Conservation (phyloP, 2,329 filamentous ascomycete genomes). For the Myriosclerotinia scirpicola region DNA sequence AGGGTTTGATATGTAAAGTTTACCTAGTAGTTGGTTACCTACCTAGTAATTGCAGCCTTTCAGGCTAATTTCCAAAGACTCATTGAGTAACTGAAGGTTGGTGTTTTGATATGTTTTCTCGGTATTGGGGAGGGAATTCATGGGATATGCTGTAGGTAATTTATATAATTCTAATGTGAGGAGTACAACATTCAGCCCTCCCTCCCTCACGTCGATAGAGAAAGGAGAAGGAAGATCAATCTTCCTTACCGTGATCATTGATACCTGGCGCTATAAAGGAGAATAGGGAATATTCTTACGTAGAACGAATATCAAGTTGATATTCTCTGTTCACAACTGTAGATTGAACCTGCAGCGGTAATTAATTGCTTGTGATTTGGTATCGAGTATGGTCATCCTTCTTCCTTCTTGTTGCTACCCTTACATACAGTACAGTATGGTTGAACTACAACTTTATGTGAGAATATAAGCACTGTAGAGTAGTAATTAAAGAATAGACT, state of each 20-base stretch:
- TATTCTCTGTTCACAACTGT: not conserved
- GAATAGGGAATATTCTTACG: constrained; percentile 13
- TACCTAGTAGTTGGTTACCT: too few relatives aligned
- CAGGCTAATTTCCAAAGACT: constrained; percentile 6
- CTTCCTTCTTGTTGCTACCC: not conserved
- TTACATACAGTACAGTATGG: not conserved
- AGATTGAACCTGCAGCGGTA: constrained; percentile 9
- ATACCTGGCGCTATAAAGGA: not conserved
- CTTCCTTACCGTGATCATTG: not conserved
- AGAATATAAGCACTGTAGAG: too few relatives aligned
- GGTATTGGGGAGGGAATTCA: too few relatives aligned
- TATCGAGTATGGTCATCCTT: not conserved
- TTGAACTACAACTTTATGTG: not conserved
- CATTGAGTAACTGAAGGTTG: too few relatives aligned
- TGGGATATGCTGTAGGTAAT: not conserved
- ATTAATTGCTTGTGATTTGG: not conserved
- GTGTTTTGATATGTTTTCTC: too few relatives aligned
- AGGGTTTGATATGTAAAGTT: constrained; percentile 2
- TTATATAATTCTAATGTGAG: not conserved
- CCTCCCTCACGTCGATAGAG: too few relatives aligned
- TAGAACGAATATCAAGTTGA: not conserved
- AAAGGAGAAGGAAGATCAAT: not conserved
- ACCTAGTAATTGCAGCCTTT: too few relatives aligned
- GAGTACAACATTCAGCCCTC: not conserved
- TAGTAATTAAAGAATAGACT: too few relatives aligned